phyloP scores from a whole-genome alignment of 495 filamentous ascomycete species.

The Podospora comata region DNA sequence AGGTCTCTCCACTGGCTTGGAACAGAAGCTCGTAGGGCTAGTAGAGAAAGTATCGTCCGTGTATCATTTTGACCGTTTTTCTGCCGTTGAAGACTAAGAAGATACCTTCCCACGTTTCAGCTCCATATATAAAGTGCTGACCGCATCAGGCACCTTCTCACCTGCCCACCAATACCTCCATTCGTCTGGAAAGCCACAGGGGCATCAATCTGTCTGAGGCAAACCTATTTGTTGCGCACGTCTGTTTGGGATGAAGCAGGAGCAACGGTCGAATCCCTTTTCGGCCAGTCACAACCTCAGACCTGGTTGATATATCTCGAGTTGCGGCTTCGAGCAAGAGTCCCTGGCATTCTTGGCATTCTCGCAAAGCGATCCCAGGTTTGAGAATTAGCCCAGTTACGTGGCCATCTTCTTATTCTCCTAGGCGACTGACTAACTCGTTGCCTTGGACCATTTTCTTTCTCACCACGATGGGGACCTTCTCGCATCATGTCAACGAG shows the following conservation, averaged over 20 bases:
- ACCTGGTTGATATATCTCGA: background rate
- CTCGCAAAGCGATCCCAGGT: background rate
- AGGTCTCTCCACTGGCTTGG: background rate
- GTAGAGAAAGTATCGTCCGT: background rate
- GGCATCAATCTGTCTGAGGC: background rate
- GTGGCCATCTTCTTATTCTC: background rate
- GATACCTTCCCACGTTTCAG: slow-evolving; percentile 12
- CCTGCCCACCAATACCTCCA: slow-evolving; percentile 1
- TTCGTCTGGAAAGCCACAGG: background rate
- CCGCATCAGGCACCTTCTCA: slow-evolving; percentile 8
- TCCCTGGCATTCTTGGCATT: background rate
- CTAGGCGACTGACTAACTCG: background rate
- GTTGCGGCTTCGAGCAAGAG: background rate
- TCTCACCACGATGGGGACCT: background rate
- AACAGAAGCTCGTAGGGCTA: slow-evolving; percentile 5
- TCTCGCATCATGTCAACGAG: background rate
- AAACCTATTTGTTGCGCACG: background rate
- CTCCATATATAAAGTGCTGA: slow-evolving; percentile 29
- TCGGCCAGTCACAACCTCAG: background rate
- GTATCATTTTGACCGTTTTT: background rate
- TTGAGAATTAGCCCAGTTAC: background rate
- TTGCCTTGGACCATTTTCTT: background rate
- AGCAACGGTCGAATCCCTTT: background rate
- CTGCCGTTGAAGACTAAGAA: background rate
- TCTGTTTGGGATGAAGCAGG: background rate